Evolutionary conservation across 129 eudicot species (phyloP), one percentile per base, ranked within the genome.

Genomic region (Tanacetum coccineum): DNA sequence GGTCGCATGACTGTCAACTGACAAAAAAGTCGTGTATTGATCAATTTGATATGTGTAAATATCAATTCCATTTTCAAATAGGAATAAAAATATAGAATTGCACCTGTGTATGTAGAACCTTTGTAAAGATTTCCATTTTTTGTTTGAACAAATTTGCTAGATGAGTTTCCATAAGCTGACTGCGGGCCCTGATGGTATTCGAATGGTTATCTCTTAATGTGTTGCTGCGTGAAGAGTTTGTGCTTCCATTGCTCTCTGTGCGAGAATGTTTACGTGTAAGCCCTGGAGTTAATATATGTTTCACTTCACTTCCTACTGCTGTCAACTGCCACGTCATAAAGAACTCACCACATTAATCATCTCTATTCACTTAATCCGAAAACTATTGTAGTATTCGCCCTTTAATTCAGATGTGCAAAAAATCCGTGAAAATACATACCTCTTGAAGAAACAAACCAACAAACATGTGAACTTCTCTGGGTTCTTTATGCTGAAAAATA

Each of bases 381-480:
- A 55, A 13, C 12, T 6, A 40, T 28, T 28, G 0, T 0, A 28
- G 32, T 8, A 68, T 54, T 36, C 13, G n/a, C 28, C 52, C 19
- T 68, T 9, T 18, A 28, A 32, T 53, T 30, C 32, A 53, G 7
- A 52, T 52, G 30, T n/a, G n/a, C n/a, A n/a, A 68, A 14, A 74
- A 53, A 44, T n/a, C n/a, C n/a, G 22, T 61, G 57, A 62, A 73
- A 57, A 82, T 42, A 22, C 53, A 13, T 74, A 66, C 99, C 97
- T 89, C 93, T 64, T 89, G 97, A 77, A 89, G 90, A 76, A 86
- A 85, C 62, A 94, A 74, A 83, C 87, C 95, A 78, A 89, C 99
- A 66, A 84, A 94, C 97, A 89, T 94, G 72, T 94, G 99, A 62
- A 89, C 99, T 84, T 94, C 95, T 81, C 97, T 81, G 40, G 99